Evolutionary conservation across 2,329 filamentous ascomycete genomes (phyloP).

Genomic region (Phyllosticta citriasiana): DNA sequence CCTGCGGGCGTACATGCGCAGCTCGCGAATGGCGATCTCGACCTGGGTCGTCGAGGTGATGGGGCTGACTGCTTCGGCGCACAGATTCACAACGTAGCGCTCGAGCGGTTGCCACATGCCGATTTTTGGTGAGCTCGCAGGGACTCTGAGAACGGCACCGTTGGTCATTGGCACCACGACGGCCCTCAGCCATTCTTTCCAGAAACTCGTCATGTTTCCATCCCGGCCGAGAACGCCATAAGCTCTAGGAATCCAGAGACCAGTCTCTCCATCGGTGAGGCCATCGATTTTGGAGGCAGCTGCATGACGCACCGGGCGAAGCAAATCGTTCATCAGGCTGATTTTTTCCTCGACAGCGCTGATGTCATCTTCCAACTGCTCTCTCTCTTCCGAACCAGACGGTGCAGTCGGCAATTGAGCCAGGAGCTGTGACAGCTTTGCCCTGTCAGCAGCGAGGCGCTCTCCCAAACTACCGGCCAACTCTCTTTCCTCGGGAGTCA

Average conservation of each 20-base stretch:
- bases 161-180: slow-evolving; percentile 94
- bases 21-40: slow-evolving; percentile 78
- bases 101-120: slow-evolving; percentile 95
- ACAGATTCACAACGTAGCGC: slow-evolving; percentile 93
- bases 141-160: slow-evolving; percentile 70
- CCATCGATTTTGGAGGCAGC: slow-evolving; percentile 93
- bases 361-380: slow-evolving; percentile 85
- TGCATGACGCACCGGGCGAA: slow-evolving; percentile 83
- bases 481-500: slow-evolving; percentile 85
- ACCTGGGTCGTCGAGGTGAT: slow-evolving; percentile 92
- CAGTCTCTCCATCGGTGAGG: slow-evolving; percentile 86
- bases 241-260: slow-evolving; percentile 87
- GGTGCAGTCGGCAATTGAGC: slow-evolving; percentile 70
- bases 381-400: slow-evolving; percentile 72
- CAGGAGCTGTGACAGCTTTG: slow-evolving; percentile 79
- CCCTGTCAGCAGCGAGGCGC: slow-evolving; percentile 74
- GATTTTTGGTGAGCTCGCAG: slow-evolving; percentile 78
- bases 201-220: slow-evolving; percentile 73
- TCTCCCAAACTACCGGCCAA: slow-evolving; percentile 85
- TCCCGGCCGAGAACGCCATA: slow-evolving; percentile 90
- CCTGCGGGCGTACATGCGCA: slow-evolving; percentile 85
- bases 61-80: slow-evolving; percentile 86
- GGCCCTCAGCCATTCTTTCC: slow-evolving; percentile 97
- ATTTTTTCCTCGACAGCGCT: slow-evolving; percentile 97
- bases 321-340: slow-evolving; percentile 86